Evolutionary conservation across 2,329 filamentous ascomycete genomes (phyloP).

Genomic region (Apiospora malaysiana): DNA sequence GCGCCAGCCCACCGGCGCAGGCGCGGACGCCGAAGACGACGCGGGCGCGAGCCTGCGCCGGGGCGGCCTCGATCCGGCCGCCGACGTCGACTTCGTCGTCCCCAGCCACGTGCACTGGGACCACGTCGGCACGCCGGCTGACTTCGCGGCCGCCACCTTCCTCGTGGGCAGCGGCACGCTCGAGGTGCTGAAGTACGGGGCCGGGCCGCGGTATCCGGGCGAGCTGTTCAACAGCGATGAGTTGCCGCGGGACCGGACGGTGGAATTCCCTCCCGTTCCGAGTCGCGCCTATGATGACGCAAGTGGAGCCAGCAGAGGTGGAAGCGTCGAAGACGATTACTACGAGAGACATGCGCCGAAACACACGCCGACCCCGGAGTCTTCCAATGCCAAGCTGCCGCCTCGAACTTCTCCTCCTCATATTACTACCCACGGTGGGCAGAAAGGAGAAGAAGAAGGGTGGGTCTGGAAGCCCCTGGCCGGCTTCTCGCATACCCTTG

Average conservation of each 20-base stretch:
- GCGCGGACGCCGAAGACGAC: slow-evolving; percentile 43
- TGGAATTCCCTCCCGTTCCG: slow-evolving; percentile 47
- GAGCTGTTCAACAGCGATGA: slow-evolving; percentile 36
- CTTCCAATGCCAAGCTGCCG: not conserved
- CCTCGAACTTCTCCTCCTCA: not conserved
- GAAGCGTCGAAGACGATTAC: not conserved
- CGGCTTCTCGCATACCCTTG: slow-evolving; percentile 50
- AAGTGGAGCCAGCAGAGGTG: not conserved
- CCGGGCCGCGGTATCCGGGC: slow-evolving; percentile 35
- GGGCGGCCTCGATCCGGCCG: slow-evolving; percentile 24
- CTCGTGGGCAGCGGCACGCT: slow-evolving; percentile 55
- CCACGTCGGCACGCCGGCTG: slow-evolving; percentile 60
- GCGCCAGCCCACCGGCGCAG: slow-evolving; percentile 50
- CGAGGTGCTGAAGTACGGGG: slow-evolving; percentile 44
- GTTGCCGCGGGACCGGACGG: slow-evolving; percentile 36
- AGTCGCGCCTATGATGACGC: not conserved
- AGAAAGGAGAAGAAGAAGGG: slow-evolving; percentile 30
- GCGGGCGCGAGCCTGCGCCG: slow-evolving; percentile 43
- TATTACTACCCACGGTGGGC: no score
- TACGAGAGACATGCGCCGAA: not conserved
- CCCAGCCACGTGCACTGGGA: slow-evolving; percentile 64
- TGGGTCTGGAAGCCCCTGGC: slow-evolving; percentile 33
- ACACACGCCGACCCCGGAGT: not conserved
- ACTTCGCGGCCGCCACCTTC: slow-evolving; percentile 55
- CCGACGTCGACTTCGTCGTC: slow-evolving; percentile 42